Evolutionary conservation across 257 asterid species (phyloP), one percentile per base, ranked within the genome.

Genomic region (Verbena officinalis): DNA sequence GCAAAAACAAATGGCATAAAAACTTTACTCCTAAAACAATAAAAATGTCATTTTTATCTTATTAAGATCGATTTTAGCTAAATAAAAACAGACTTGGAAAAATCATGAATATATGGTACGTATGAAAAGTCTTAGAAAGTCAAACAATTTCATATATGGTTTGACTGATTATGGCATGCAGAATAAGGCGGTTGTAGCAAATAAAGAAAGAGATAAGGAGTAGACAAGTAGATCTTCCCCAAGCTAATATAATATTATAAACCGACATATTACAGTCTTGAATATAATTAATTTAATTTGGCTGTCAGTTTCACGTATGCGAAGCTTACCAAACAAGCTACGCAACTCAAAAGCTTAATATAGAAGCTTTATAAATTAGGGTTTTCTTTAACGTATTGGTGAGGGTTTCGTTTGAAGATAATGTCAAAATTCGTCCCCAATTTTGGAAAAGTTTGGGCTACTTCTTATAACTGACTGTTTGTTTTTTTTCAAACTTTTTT

Each of bases 251-350:
- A 20, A 50, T 53, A 68, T 34, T 45, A 39, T 5, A 7, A 80
- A 80, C 85, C 82, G 81, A 81, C 86, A 77, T 55, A 53, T 33
- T 21, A 20, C 8, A 42, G 4, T 14, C 6, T 44, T 1, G 19
- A 42, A 43, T 46, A 15, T 23, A 10, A n/a, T n/a, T 44, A 72
- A 72, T 74, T 72, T 68, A 64, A 17, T 56, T 62, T 55, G 73
- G 79, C 8, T 74, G 79, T 78, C 81, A n/a, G 63, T 72, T 83
- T 70, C 72, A 54, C n/a, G n/a, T 53, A 59, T 19, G 20, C 51
- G 63, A 62, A 68, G 74, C 89, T 80, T 84, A 77, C 55, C 71
- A 54, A 19, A 54, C 71, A 84, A 84, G 95, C 81, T 58, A 82
- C 73, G 82, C 77, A 73, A 78, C 77, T 13, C 33, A 9, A 54